Evolutionary conservation across 106 monocot genomes (phyloP).

Genomic region (Allium cepa): DNA sequence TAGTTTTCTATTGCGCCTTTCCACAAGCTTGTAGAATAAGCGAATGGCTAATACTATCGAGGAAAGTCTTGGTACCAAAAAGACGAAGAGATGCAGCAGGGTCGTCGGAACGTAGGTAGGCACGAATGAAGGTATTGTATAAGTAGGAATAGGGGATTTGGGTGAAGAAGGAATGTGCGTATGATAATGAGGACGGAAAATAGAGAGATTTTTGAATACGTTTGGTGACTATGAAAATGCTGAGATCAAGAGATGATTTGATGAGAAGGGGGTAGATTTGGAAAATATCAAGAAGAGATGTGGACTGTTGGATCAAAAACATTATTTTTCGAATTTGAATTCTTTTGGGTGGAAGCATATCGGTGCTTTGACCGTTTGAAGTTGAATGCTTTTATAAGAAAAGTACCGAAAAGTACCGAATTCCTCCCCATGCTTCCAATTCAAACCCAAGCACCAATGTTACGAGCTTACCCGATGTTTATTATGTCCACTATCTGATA

Average conservation of each 20-base stretch:
- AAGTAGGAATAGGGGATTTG: conserved; percentile 16
- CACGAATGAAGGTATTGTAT: conserved; percentile 5
- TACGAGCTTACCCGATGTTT: too few species aligned
- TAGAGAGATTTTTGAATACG: conserved; percentile 3
- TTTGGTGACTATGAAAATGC: conserved; percentile 12
- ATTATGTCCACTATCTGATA: too few species aligned
- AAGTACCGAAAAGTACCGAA: too few species aligned
- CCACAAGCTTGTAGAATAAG: conserved; percentile 39
- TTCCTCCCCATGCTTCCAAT: too few species aligned
- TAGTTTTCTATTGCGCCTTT: not conserved
- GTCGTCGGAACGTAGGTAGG: conserved; percentile 1
- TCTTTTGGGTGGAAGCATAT: not conserved
- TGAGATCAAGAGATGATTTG: conserved; percentile 18
- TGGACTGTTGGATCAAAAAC: conserved; percentile 10
- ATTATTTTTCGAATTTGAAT: not conserved
- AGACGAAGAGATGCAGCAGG: conserved; percentile 17
- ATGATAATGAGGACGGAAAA: not conserved
- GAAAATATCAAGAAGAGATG: conserved; percentile 11
- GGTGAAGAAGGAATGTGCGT: conserved; percentile 30
- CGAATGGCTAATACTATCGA: conserved; percentile 37
- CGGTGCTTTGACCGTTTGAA: too few species aligned
- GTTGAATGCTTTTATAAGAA: too few species aligned
- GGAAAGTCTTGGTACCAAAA: conserved; percentile 15
- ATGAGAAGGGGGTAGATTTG: conserved; percentile 17
- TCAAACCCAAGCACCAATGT: too few species aligned